Conservation (phyloP, 2,329 filamentous ascomycete species). For the Talaromyces islandicus region DNA sequence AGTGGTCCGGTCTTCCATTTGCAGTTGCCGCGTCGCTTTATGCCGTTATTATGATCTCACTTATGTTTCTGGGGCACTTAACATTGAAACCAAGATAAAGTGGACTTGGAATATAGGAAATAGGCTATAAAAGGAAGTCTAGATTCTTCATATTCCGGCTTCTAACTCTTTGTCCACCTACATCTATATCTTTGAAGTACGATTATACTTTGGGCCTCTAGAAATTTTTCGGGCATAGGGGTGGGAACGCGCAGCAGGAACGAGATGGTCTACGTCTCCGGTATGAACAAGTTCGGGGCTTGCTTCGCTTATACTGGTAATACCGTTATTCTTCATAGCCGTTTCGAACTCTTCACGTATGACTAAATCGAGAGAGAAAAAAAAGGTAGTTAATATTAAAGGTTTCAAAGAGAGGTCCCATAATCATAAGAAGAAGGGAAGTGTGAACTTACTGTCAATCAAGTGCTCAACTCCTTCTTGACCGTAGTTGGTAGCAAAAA, state of each 20-base stretch:
- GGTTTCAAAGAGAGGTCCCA: not conserved
- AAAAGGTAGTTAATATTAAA: not conserved
- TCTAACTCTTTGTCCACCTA: conserved; percentile 11
- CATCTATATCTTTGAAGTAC: conserved; percentile 18
- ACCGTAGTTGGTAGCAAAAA: conserved; percentile 51
- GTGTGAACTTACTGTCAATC: conserved; percentile 43
- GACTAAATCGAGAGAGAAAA: conserved; percentile 19
- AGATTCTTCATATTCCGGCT: not conserved
- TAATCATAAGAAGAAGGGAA: not conserved
- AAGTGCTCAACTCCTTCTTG: conserved; percentile 51
- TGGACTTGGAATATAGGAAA: no score
- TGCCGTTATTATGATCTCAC: no score
- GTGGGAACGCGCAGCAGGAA: conserved; percentile 36
- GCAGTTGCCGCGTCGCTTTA: conserved; percentile 10
- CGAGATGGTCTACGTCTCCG: conserved; percentile 45
- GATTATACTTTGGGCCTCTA: conserved; percentile 15
- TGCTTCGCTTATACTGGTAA: conserved; percentile 40
- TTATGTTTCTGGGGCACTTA: no score
- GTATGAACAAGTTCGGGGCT: conserved; percentile 42
- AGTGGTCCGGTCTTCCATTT: conserved; percentile 24
- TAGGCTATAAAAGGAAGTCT: not conserved
- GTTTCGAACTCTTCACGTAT: conserved; percentile 45
- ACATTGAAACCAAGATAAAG: no score
- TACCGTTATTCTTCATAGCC: conserved; percentile 43
- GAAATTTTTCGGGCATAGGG: conserved; percentile 36